Evolutionary conservation across 768 basidiomycete species (phyloP).

Genomic region (Lyophyllum atratum): DNA sequence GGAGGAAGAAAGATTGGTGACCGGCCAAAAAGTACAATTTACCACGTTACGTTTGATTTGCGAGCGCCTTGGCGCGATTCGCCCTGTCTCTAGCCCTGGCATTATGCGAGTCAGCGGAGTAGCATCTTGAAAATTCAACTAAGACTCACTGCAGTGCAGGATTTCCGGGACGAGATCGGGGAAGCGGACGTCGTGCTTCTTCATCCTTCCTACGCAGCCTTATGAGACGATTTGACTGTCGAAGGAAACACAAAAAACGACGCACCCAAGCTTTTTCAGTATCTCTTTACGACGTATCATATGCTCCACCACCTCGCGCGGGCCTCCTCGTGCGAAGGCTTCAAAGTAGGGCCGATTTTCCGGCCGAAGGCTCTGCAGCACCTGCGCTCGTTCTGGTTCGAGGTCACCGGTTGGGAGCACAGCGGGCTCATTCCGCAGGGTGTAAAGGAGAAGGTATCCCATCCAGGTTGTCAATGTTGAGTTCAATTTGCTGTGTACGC

Average conservation of each 20-base stretch:
- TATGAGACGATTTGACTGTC: neutral
- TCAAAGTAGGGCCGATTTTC: slow-evolving; percentile 15
- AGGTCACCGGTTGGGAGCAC: slow-evolving; percentile 7
- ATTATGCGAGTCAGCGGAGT: neutral
- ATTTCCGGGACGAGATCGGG: slow-evolving; percentile 3
- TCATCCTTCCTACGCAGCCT: neutral
- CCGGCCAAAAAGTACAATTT: neutral
- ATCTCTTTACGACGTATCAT: neutral
- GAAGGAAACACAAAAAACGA: neutral
- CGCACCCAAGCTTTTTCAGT: slow-evolving; percentile 2
- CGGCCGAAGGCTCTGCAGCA: slow-evolving; percentile 8
- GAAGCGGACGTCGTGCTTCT: slow-evolving; percentile 8
- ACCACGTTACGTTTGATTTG: neutral
- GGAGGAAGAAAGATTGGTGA: neutral
- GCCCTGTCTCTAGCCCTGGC: neutral
- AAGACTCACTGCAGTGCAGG: neutral
- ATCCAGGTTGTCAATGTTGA: neutral
- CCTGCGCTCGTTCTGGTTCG: slow-evolving; percentile 6
- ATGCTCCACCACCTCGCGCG: neutral
- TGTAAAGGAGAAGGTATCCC: slow-evolving; percentile 2
- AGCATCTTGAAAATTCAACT: neutral
- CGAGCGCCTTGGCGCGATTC: neutral
- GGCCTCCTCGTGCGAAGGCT: neutral
- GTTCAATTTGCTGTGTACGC: neutral
- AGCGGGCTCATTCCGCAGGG: slow-evolving; percentile 6